Evolutionary conservation across 169 alveolate genomes (phyloP), one percentile per base, ranked within the genome.

Genomic region (Eimeria falciformis): DNA sequence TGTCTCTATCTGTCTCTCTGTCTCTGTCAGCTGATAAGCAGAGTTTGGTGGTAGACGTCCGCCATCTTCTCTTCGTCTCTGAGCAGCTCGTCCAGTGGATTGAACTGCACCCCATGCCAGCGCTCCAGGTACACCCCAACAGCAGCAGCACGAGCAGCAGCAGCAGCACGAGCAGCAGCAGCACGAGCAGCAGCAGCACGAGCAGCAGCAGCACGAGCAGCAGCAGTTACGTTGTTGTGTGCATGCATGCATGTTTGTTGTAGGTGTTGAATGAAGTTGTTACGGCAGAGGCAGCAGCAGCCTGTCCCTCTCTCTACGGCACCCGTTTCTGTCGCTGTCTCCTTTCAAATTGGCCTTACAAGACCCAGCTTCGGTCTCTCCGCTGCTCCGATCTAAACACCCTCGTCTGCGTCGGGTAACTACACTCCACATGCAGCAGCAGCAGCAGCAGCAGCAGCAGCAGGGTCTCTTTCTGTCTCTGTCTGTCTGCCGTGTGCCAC

Each of bases 51-150:
- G 88, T 89, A 40, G 88, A 77, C 65, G 81, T 83, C 5, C 77
- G 81, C 27, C 93, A 89, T 27, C 78, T 78, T 50, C 68, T 89
- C n/a, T 75, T 73, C 25, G 33, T 77, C 66, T 73, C 89, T 23
- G 90, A 78, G 33, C 88, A 77, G 87, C 68, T 85, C 21, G 71
- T 85, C 53, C 6, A 53, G 58, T 85, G 93, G 93, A 5, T 89
- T 5, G 88, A 89, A n/a, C 46, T 75, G 56, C 81, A 89, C 66
- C 90, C 90, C n/a, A 43, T 58, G 33, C 82, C 89, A 21, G 83
- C 79, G 21, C 37, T 89, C 25, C 90, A 89, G 62, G 89, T 55
- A 79, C 2, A 5, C 33, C 11, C 46, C 77, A 18, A 45, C 77
- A 18, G 77, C 77, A 18, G 77, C 77, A 18, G 77, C 77, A 18